Evolutionary conservation across 306 rosid genomes (phyloP).

Genomic region (Lagenaria siceraria): DNA sequence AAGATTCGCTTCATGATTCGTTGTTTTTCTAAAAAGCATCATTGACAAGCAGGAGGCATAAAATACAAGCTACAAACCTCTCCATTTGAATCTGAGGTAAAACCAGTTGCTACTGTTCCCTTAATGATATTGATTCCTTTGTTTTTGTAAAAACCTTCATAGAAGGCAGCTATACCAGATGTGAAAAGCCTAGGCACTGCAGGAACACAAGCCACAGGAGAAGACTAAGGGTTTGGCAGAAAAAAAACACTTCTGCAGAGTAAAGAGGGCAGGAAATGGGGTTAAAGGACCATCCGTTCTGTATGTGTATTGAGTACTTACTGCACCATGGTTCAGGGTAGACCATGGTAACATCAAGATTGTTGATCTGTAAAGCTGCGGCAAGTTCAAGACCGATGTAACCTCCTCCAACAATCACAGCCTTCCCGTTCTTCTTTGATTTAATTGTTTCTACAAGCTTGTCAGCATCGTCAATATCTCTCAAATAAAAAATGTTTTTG

Average conservation of each 20-base stretch:
- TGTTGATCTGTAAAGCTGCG: slow-evolving; percentile 69
- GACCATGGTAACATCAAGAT: slow-evolving; percentile 75
- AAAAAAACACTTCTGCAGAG: background rate
- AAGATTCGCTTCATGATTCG: background rate
- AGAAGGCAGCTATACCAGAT: slow-evolving; percentile 70
- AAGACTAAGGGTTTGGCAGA: background rate
- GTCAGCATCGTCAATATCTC: slow-evolving; percentile 93
- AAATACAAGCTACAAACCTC: slow-evolving; percentile 39
- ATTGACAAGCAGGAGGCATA: background rate
- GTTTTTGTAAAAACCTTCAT: slow-evolving; percentile 67
- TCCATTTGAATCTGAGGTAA: slow-evolving; percentile 56
- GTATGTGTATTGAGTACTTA: slow-evolving; percentile 47
- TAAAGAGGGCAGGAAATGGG: background rate
- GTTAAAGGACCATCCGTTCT: background rate
- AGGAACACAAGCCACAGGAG: slow-evolving; percentile 12
- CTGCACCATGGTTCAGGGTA: slow-evolving; percentile 99
- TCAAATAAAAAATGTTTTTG: slow-evolving; percentile 83
- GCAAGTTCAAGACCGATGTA: slow-evolving; percentile 92
- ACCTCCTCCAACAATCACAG: slow-evolving; percentile 96
- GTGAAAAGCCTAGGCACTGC: slow-evolving; percentile 99
- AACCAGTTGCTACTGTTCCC: slow-evolving; percentile 89
- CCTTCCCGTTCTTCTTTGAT: slow-evolving; percentile 68
- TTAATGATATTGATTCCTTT: slow-evolving; percentile 76
- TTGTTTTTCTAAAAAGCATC: background rate
- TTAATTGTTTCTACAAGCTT: slow-evolving; percentile 55